These are phyloP conservation scores for Chlorella sp. DNA, from an alignment of 139 green algal species.

Conservation along the genomic window DNA sequence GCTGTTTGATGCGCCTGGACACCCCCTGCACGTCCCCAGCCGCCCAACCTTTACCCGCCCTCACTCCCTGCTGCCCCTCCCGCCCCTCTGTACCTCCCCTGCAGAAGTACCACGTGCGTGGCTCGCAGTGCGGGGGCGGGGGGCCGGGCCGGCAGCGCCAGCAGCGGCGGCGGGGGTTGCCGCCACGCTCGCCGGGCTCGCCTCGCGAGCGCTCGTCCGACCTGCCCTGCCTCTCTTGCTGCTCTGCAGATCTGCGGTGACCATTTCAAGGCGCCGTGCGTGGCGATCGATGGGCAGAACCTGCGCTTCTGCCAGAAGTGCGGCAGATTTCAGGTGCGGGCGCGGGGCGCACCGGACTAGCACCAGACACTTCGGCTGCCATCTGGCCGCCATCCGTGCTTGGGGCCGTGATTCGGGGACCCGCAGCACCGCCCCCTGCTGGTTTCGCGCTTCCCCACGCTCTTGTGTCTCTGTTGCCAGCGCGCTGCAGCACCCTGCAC, in stretches of 20 bases:
- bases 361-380: not conserved
- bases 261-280: not conserved
- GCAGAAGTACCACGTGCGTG: not conserved
- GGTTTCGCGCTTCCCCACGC: too few relatives aligned
- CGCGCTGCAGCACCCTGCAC: not conserved
- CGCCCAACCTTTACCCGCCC: not conserved
- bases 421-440: too few relatives aligned
- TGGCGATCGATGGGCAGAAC: not conserved
- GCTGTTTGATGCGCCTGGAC: too few relatives aligned
- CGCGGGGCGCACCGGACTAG: not conserved
- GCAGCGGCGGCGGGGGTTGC: too few relatives aligned
- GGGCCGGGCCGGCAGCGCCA: not conserved
- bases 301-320: constrained; percentile 20
- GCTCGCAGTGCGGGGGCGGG: too few relatives aligned
- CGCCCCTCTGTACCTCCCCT: not conserved
- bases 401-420: too few relatives aligned
- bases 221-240: not conserved
- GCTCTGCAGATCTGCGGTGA: not conserved
- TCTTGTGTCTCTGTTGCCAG: too few relatives aligned
- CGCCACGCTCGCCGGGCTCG: not conserved
- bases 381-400: not conserved
- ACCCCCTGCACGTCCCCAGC: not conserved
- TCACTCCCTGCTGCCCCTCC: not conserved
- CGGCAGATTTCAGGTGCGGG: not conserved
- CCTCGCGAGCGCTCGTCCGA: not conserved